phyloP scores from a whole-genome alignment of 2,329 filamentous ascomycete species.

The Ophiostoma novo-ulmi region DNA sequence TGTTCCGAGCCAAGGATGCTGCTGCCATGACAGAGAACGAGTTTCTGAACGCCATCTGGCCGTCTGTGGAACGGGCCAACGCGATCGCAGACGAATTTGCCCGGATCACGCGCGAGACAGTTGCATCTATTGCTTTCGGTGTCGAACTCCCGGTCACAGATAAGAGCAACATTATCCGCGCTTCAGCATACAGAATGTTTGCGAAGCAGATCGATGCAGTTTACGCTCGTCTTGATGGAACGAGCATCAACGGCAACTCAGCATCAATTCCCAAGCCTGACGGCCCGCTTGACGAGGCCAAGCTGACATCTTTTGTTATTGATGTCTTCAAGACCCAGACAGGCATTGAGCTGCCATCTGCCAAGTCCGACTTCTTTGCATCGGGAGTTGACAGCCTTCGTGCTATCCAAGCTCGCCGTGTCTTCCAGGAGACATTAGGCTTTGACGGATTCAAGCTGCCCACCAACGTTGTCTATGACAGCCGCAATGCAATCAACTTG shows the following conservation, averaged over 20 bases:
- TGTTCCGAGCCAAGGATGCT: constrained; percentile 32
- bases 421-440: constrained; percentile 39
- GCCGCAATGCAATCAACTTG: constrained; percentile 36
- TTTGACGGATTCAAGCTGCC: constrained; percentile 33
- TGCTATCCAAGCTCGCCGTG: constrained; percentile 41
- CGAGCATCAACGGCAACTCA: background rate
- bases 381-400: constrained; percentile 44
- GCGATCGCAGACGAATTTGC: constrained; percentile 39
- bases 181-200: constrained; percentile 38
- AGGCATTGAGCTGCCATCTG: constrained; percentile 33
- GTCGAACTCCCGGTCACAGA: constrained; percentile 40
- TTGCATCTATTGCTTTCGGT: constrained; percentile 34
- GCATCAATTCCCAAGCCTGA: background rate
- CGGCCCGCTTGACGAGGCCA: constrained; percentile 29
- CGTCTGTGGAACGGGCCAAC: constrained; percentile 38
- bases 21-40: constrained; percentile 32
- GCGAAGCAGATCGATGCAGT: constrained; percentile 34
- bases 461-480: constrained; percentile 42
- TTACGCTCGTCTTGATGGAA: constrained; percentile 30
- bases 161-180: constrained; percentile 44
- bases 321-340: constrained; percentile 31
- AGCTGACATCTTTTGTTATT: constrained; percentile 36
- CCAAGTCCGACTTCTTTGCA: constrained; percentile 40
- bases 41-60: constrained; percentile 37
- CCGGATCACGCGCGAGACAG: constrained; percentile 41